Evolutionary conservation across 192 early-diverging fungal species (phyloP).

Genomic region (Allomyces javanicus): DNA sequence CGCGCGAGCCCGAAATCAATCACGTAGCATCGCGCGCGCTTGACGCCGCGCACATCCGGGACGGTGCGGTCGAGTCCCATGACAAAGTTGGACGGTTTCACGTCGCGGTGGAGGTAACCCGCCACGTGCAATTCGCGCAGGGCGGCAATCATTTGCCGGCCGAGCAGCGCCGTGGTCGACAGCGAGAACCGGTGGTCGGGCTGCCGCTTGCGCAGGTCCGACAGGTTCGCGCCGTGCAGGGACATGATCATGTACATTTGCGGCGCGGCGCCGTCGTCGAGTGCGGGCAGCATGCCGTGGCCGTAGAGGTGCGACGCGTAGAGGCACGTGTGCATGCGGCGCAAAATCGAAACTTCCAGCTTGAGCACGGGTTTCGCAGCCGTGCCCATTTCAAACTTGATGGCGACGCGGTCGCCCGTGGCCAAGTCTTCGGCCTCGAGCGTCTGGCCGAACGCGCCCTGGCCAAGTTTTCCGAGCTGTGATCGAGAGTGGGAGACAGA

Average conservation of each 20-base stretch:
- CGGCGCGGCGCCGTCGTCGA: constrained; percentile 8
- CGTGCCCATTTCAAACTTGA: constrained; percentile 29
- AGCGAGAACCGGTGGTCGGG: constrained; percentile 15
- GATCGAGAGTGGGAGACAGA: too few species aligned
- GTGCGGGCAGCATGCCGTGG: constrained; percentile 7
- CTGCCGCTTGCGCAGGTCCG: constrained; percentile 20
- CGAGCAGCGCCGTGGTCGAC: constrained; percentile 19
- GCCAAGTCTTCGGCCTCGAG: constrained; percentile 21
- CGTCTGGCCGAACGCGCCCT: constrained; percentile 35
- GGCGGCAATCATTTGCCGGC: constrained; percentile 26
- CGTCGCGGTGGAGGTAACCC: constrained; percentile 32
- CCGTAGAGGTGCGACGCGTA: background rate
- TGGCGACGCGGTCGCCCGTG: constrained; percentile 17
- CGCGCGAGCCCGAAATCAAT: constrained; percentile 34
- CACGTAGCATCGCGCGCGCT: constrained; percentile 14
- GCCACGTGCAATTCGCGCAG: constrained; percentile 22
- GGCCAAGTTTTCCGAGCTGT: constrained; percentile 19
- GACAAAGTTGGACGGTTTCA: constrained; percentile 21
- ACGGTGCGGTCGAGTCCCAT: background rate
- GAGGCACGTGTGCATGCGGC: constrained; percentile 2
- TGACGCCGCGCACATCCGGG: background rate
- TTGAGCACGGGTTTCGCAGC: constrained; percentile 26
- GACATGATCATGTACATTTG: constrained; percentile 34
- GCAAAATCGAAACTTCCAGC: constrained; percentile 24
- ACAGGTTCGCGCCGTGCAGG: constrained; percentile 29